Evolutionary conservation across 2,329 filamentous ascomycete genomes (phyloP), one percentile per base, ranked within the genome.

Genomic region (Colletotrichum sublineola): DNA sequence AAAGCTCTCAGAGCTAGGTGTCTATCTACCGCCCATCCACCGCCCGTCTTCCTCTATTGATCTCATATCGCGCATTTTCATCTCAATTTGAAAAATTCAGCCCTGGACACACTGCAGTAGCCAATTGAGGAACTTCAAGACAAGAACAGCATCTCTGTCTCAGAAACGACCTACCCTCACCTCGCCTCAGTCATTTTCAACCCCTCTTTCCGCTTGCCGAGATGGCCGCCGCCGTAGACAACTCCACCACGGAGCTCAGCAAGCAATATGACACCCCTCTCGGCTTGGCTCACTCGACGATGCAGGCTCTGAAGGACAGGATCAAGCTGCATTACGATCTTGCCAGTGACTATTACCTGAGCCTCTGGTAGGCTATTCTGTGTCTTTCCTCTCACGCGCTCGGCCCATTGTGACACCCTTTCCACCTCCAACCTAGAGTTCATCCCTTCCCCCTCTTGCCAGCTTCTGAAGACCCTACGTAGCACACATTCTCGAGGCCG

Each of bases 291-390:
- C 84, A 86, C 77, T 83, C 83, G 14, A 85, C 84, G 5, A 82
- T 85, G 81, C 82, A 85, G 75, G 83, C 84, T 15, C 81, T 90
- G 74, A 90, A 90, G 77, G 87, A 87, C 72, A 83, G 88, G 67
- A 89, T 90, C 78, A 88, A 88, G 81, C 83, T 85, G 72, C 89
- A 91, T 77, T 91, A 91, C 75, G 88, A 90, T 74, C 83, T 90
- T 20, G 86, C 88, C 36, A 89, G 87, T 64, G 88, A 90, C 76
- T 90, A 91, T 77, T 91, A 91, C 75, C 84, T 90, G 73, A 88
- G 85, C 44, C 82, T 91, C 29, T 91, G 89, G 89, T 90, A 83
- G 55, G 76, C 76, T 48, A 36, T 14, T 42, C 24, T 57, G 57
- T 36, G 58, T 55, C 58, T 50, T 50, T 56, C n/a, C 18, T 31